A percentile compares a stretch with the other conserved stretches of the same genome.
Conservation (phyloP, 352 stramenopile genomes). For the Phytophthora citricola region DNA sequence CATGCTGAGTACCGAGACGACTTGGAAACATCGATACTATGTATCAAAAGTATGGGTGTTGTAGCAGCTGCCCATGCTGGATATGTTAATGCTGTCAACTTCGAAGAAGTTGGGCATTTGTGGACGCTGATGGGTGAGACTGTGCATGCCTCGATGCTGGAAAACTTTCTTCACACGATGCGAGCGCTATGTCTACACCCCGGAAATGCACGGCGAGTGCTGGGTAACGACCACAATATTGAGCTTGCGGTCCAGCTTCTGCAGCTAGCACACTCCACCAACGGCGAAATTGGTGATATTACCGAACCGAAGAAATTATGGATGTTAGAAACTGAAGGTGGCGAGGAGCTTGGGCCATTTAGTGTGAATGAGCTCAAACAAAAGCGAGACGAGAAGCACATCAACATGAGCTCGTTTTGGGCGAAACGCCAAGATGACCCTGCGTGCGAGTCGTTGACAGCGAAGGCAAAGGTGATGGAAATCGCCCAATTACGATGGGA, state of each 20-base stretch:
- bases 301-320: constrained; percentile 49
- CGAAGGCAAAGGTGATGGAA: constrained; percentile 58
- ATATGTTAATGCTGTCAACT: constrained; percentile 45
- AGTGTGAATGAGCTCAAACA: constrained; percentile 64
- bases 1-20: constrained; percentile 72
- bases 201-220: constrained; percentile 59
- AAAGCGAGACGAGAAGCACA: constrained; percentile 37
- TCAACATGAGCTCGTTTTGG: constrained; percentile 38
- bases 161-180: constrained; percentile 59
- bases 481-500: constrained; percentile 85
- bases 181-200: constrained; percentile 59
- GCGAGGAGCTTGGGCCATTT: constrained; percentile 37
- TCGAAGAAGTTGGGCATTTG: constrained; percentile 79
- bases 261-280: constrained; percentile 65
- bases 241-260: constrained; percentile 66
- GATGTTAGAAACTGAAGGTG: constrained; percentile 46
- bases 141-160: constrained; percentile 62
- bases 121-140: constrained; percentile 71
- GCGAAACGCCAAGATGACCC: constrained; percentile 44
- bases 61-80: constrained; percentile 60
- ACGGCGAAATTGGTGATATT: constrained; percentile 33
- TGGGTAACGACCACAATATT: constrained; percentile 50
- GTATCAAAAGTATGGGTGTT: constrained; percentile 69
- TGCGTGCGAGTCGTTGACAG: constrained; percentile 35
- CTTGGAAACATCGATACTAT: constrained; percentile 65